These are phyloP conservation scores for Malassezia sp. DNA, from an alignment of 1,284 basidiomycete genomes.

Conservation along the genomic window DNA sequence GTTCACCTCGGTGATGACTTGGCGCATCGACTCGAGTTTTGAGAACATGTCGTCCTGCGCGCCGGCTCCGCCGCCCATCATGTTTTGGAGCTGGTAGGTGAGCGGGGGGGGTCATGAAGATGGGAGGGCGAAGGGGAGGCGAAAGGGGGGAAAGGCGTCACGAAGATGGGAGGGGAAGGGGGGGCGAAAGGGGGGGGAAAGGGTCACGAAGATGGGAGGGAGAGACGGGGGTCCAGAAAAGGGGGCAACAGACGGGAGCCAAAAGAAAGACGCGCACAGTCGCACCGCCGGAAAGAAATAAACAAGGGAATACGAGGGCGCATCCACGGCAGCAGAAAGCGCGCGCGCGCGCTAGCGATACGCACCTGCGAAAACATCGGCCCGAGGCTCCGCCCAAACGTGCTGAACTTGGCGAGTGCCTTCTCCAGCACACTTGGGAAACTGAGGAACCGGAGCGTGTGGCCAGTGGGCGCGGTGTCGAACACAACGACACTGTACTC, in stretches of 20 bases:
- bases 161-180: background rate
- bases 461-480: constrained; percentile 95
- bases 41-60: constrained; percentile 72
- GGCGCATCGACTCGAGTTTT: constrained; percentile 92
- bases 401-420: constrained; percentile 84
- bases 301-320: too few species aligned
- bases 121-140: background rate
- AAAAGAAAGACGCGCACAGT: too few species aligned
- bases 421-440: constrained; percentile 97
- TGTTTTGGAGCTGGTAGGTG: constrained; percentile 67
- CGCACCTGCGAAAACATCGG: constrained; percentile 85
- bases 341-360: too few species aligned
- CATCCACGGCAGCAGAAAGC: too few species aligned
- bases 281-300: too few species aligned
- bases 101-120: too few species aligned
- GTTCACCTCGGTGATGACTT: constrained; percentile 95
- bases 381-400: constrained; percentile 80
- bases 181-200: too few species aligned
- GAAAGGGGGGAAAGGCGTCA: background rate
- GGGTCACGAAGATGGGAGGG: too few species aligned
- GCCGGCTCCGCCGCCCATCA: constrained; percentile 61
- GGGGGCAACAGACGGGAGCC: too few species aligned
- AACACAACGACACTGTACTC: constrained; percentile 98
- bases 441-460: constrained; percentile 92
- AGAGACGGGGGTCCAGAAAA: too few species aligned